Percentiles rank a stretch among this genome's conserved stretches.
Evolutionary conservation across 345 rosid species (phyloP).

Genomic region (Melaleuca alternifolia): DNA sequence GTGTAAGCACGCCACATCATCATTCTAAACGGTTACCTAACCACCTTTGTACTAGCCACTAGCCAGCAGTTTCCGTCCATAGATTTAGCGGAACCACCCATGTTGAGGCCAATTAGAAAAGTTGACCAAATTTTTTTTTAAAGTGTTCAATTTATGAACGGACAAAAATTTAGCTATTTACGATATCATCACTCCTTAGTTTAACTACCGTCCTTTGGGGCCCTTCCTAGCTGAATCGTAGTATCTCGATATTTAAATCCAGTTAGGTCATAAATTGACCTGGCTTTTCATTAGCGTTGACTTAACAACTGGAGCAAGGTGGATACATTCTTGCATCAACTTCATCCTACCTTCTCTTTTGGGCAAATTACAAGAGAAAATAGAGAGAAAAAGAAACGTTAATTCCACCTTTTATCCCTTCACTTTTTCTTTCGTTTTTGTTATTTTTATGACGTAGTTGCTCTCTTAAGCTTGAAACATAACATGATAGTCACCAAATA

Average conservation of each 20-base stretch:
- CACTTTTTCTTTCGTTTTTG: neutral
- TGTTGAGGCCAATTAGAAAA: neutral
- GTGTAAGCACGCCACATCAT: neutral
- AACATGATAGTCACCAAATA: neutral
- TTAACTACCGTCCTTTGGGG: neutral
- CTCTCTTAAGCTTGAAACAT: neutral
- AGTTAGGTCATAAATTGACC: neutral
- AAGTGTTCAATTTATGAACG: neutral
- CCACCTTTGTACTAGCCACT: fast-evolving
- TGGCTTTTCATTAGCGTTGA: neutral
- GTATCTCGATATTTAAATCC: neutral
- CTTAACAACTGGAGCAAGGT: too few species aligned
- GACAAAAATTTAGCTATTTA: neutral
- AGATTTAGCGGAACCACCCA: neutral
- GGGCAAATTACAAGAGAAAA: too few species aligned
- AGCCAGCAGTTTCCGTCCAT: neutral
- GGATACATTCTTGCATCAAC: too few species aligned
- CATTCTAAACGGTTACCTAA: neutral
- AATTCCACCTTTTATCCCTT: too few species aligned
- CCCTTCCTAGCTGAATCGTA: neutral
- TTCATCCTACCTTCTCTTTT: neutral
- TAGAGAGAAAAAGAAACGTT: too few species aligned
- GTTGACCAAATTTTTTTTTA: too few species aligned
- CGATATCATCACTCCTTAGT: neutral
- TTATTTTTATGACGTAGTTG: neutral